A percentile compares a stretch with the other conserved stretches of the same genome.
Evolutionary conservation across 768 basidiomycete genomes (phyloP).

Genomic region (Leccinum subtestaceum): DNA sequence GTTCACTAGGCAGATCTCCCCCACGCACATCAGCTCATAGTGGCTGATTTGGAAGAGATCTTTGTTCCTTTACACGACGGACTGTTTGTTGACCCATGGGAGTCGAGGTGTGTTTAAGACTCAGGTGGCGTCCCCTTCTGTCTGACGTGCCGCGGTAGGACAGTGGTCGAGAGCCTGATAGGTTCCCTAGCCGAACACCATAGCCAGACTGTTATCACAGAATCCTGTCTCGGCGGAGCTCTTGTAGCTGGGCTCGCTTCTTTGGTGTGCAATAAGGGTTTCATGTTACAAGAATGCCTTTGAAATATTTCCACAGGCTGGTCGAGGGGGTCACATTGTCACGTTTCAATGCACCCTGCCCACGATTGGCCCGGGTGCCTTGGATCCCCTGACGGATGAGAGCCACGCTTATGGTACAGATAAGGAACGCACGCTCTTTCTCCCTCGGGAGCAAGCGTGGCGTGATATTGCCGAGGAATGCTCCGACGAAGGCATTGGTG

Average conservation of each 20-base stretch:
- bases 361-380: constrained; percentile 67
- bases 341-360: constrained; percentile 71
- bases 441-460: constrained; percentile 79
- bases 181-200: constrained; percentile 62
- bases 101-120: constrained; percentile 56
- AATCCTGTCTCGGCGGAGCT: constrained; percentile 76
- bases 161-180: constrained; percentile 65
- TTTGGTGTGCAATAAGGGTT: constrained; percentile 47
- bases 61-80: constrained; percentile 75
- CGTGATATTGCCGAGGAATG: constrained; percentile 82
- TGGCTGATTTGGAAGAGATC: constrained; percentile 89
- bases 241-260: constrained; percentile 69
- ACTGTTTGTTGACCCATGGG: constrained; percentile 72
- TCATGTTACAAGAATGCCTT: constrained; percentile 13
- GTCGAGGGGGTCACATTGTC: constrained; percentile 74
- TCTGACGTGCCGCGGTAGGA: constrained; percentile 36
- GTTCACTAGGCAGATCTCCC: constrained; percentile 40
- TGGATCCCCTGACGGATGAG: constrained; percentile 58
- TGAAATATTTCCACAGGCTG: constrained; percentile 40
- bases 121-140: not conserved
- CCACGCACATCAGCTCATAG: constrained; percentile 67
- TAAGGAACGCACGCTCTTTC: constrained; percentile 80
- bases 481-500: constrained; percentile 85
- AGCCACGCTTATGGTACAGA: constrained; percentile 73
- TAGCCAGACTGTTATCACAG: constrained; percentile 42